A percentile compares a stretch with the other conserved stretches of the same genome.
These are phyloP conservation scores for Boechera stricta DNA, from an alignment of 345 rosid species.

Conservation along the genomic window DNA sequence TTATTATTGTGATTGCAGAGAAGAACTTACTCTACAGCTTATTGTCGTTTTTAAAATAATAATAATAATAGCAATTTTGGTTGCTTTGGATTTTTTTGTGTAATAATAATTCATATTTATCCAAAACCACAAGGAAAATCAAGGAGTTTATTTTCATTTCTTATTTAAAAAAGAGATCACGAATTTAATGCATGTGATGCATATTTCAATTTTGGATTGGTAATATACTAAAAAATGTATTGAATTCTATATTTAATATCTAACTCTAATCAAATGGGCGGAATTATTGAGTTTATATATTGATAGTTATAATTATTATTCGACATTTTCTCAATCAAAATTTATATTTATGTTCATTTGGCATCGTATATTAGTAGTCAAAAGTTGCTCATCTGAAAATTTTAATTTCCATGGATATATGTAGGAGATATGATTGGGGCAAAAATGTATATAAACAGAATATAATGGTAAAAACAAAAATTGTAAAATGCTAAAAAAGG, in stretches of 20 bases:
- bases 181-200: neutral
- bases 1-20: conserved; percentile 8
- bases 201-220: neutral
- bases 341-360: too few relatives aligned
- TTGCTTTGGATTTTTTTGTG: conserved; percentile 24
- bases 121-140: neutral
- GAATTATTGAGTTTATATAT: too few relatives aligned
- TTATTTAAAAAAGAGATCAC: neutral
- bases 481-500: too few relatives aligned
- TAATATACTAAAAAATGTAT: neutral
- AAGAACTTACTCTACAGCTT: conserved; percentile 16
- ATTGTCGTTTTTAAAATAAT: neutral
- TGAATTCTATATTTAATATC: neutral
- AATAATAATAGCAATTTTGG: neutral
- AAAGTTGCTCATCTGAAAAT: too few relatives aligned
- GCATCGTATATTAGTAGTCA: too few relatives aligned
- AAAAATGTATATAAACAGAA: neutral
- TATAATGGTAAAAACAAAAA: neutral
- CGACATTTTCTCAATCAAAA: too few relatives aligned
- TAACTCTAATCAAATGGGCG: too few relatives aligned
- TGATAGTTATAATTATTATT: too few relatives aligned
- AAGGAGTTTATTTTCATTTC: neutral
- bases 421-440: too few relatives aligned
- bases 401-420: too few relatives aligned
- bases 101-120: conserved; percentile 25